A percentile compares a stretch with the other conserved stretches of the same genome.
These are phyloP conservation scores for Helotiales sp. DNA, from an alignment of 2,329 filamentous ascomycete genomes.

Conservation along the genomic window DNA sequence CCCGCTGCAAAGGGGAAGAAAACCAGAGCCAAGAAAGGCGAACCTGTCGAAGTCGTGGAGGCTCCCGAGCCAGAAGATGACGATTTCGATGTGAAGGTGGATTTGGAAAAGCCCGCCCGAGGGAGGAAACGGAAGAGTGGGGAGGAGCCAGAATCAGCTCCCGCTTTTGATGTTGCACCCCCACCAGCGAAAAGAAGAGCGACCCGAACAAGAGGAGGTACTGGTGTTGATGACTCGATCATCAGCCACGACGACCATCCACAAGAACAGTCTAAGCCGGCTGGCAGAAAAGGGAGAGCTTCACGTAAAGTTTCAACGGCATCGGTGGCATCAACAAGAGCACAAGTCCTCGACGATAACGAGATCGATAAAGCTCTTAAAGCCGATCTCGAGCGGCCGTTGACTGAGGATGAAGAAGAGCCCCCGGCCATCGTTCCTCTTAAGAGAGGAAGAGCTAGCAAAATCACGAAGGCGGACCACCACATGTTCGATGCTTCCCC, in stretches of 20 bases:
- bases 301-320: conserved; percentile 57
- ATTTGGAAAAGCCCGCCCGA: conserved; percentile 33
- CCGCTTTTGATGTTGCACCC: conserved; percentile 18
- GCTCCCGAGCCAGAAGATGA: conserved; percentile 43
- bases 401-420: conserved; percentile 57
- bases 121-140: conserved; percentile 40
- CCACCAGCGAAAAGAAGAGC: conserved; percentile 49
- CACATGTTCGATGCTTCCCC: conserved; percentile 36
- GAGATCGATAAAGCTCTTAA: conserved; percentile 70
- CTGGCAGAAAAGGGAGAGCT: conserved; percentile 52
- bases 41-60: conserved; percentile 52
- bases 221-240: conserved; percentile 40
- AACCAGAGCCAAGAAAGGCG: conserved; percentile 58
- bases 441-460: conserved; percentile 30
- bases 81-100: conserved; percentile 39
- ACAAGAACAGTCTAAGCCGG: conserved; percentile 45
- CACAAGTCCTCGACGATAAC: conserved; percentile 59
- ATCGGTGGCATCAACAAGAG: conserved; percentile 52
- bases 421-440: background rate
- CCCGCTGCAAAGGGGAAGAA: conserved; percentile 54
- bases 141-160: conserved; percentile 19
- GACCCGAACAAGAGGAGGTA: conserved; percentile 50
- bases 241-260: conserved; percentile 51
- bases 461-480: conserved; percentile 28
- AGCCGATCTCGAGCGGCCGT: conserved; percentile 63